phyloP scores from a whole-genome alignment of 495 filamentous ascomycete genomes.

The Podospora appendiculata region DNA sequence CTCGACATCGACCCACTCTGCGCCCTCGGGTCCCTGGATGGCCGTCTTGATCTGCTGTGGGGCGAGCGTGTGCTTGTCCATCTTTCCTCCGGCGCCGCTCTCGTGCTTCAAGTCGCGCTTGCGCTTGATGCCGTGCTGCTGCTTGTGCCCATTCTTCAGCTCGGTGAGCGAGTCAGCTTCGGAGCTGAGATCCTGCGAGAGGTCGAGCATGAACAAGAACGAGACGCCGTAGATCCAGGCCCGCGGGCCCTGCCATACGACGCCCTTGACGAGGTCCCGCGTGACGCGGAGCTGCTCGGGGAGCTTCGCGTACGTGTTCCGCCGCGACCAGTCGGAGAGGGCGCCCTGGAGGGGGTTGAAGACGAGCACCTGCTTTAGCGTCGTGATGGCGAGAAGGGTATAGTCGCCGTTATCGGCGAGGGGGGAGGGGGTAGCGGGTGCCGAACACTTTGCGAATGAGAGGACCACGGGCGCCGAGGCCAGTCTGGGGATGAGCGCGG shows the following conservation, averaged over 20 bases:
- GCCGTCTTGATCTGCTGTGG: conserved; percentile 22
- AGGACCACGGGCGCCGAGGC: conserved; percentile 50
- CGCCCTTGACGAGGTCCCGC: conserved; percentile 71
- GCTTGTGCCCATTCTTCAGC: conserved; percentile 19
- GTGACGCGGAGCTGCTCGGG: conserved; percentile 63
- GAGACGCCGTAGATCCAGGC: conserved; percentile 80
- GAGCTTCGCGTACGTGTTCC: conserved; percentile 67
- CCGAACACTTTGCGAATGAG: conserved; percentile 49
- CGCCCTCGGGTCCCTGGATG: conserved; percentile 36
- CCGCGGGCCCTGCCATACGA: conserved; percentile 72
- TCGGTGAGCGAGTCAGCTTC: conserved; percentile 2
- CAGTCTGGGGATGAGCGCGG: conserved; percentile 69
- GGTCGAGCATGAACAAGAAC: conserved; percentile 91
- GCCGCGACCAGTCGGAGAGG: conserved; percentile 75
- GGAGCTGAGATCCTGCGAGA: conserved; percentile 58
- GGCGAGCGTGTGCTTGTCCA: conserved; percentile 39
- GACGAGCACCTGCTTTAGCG: conserved; percentile 64
- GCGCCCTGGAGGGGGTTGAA: conserved; percentile 68
- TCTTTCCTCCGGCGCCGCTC: conserved; percentile 51
- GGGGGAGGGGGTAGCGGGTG: not conserved
- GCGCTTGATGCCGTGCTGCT: conserved; percentile 40
- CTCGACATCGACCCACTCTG: conserved; percentile 28
- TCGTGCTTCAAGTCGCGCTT: conserved; percentile 35
- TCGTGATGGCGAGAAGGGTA: conserved; percentile 66
- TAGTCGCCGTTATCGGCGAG: conserved; percentile 31